Percentiles rank a stretch among this genome's conserved stretches.
Evolutionary conservation across 2,329 filamentous ascomycete genomes (phyloP).

Genomic region (Plenodomus biglobosus): DNA sequence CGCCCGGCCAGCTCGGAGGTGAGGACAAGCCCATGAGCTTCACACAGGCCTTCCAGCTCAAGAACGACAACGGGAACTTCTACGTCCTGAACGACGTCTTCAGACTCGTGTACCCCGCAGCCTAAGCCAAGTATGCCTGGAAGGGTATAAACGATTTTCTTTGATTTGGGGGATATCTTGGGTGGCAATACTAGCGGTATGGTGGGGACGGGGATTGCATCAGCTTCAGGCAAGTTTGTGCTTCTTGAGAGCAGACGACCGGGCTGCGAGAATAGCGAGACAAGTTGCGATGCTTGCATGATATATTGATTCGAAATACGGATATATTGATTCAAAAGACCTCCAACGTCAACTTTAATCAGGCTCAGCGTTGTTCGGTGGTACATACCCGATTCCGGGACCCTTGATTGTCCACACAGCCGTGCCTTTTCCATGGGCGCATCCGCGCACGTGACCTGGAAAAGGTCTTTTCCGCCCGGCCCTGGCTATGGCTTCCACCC

Average conservation of each 20-base stretch:
- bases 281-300: background rate
- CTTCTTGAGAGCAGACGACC: background rate
- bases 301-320: background rate
- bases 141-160: conserved; percentile 11
- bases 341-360: background rate
- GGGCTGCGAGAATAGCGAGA: background rate
- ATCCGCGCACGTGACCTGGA: conserved; percentile 23
- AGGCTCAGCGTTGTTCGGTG: background rate
- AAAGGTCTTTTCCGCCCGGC: conserved; percentile 27
- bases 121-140: conserved; percentile 22
- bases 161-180: conserved; percentile 17
- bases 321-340: no score
- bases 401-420: conserved; percentile 4
- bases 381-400: background rate
- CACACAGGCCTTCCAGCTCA: conserved; percentile 84
- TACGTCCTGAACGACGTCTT: conserved; percentile 95
- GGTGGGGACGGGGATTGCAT: background rate
- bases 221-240: background rate
- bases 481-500: conserved; percentile 22
- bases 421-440: conserved; percentile 10
- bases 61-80: conserved; percentile 68
- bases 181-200: conserved; percentile 7
- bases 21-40: conserved; percentile 87
- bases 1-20: conserved; percentile 70
- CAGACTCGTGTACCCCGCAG: conserved; percentile 72